Evolutionary conservation across 352 stramenopile genomes (phyloP).

Genomic region (Pythium brassicae): DNA sequence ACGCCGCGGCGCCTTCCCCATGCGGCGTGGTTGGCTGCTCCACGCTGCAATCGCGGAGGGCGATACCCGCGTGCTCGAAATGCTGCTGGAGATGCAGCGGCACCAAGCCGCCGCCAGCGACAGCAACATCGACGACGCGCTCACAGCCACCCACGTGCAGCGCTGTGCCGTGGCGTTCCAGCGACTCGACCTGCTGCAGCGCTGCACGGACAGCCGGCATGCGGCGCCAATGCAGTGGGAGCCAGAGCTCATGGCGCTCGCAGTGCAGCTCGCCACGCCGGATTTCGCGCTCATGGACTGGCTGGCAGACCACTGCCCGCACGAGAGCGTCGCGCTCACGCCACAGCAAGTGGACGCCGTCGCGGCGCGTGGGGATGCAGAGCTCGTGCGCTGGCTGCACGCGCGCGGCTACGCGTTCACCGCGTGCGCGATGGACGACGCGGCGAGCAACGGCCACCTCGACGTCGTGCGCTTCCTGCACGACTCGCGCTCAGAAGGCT

Average conservation of each 20-base stretch:
- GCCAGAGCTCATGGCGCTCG: constrained; percentile 9
- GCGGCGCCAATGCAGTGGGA: constrained; percentile 3
- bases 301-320: constrained; percentile 4
- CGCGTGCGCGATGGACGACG: constrained; percentile 6
- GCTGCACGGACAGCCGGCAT: not conserved
- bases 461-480: constrained; percentile 5
- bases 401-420: constrained; percentile 5
- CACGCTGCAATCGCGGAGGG: constrained; percentile 10
- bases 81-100: constrained; percentile 3
- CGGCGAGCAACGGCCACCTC: constrained; percentile 6
- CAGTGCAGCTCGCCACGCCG: not conserved
- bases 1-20: constrained; percentile 3
- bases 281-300: constrained; percentile 10
- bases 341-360: constrained; percentile 3
- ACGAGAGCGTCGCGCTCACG: constrained; percentile 4
- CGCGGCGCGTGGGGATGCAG: constrained; percentile 2
- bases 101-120: not conserved
- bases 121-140: not conserved
- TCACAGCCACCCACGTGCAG: constrained; percentile 6
- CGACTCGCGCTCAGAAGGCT: constrained; percentile 3
- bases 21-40: constrained; percentile 7
- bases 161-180: constrained; percentile 10
- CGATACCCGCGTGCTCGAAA: constrained; percentile 4
- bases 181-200: constrained; percentile 8
- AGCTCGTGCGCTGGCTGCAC: constrained; percentile 9